These are phyloP conservation scores for Rhinocladiella similis DNA, from an alignment of 2,329 filamentous ascomycete genomes.

Conservation along the genomic window DNA sequence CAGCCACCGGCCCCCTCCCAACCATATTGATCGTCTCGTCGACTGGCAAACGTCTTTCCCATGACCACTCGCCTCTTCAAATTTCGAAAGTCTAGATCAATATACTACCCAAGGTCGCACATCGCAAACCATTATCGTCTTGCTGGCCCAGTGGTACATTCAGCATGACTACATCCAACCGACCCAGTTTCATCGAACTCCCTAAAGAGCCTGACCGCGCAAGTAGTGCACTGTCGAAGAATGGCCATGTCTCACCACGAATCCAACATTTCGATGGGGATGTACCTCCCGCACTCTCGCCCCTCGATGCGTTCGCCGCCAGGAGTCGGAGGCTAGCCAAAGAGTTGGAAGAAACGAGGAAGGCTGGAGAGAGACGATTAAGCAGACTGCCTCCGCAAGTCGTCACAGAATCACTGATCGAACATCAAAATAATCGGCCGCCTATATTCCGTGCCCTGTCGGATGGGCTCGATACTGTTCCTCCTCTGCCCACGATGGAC, in stretches of 20 bases:
- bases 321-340: conserved; percentile 85
- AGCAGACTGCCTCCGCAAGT: conserved; percentile 83
- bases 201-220: conserved; percentile 36
- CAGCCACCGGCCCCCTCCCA: conserved; percentile 8
- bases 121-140: neutral
- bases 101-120: neutral
- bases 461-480: conserved; percentile 47
- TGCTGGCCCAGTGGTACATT: neutral
- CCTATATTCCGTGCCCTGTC: conserved; percentile 79
- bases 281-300: conserved; percentile 84
- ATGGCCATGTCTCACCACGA: conserved; percentile 69
- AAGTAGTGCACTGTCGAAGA: conserved; percentile 39
- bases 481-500: conserved; percentile 46
- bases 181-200: conserved; percentile 61
- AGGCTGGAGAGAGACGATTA: conserved; percentile 71
- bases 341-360: conserved; percentile 76
- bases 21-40: neutral
- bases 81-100: neutral
- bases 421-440: conserved; percentile 60
- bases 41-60: neutral
- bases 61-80: neutral
- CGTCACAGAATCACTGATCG: conserved; percentile 76
- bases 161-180: conserved; percentile 10
- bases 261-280: conserved; percentile 73
- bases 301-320: conserved; percentile 90